Conservation (phyloP, 202 grass and related monocot species). For the Musa balbisiana region DNA sequence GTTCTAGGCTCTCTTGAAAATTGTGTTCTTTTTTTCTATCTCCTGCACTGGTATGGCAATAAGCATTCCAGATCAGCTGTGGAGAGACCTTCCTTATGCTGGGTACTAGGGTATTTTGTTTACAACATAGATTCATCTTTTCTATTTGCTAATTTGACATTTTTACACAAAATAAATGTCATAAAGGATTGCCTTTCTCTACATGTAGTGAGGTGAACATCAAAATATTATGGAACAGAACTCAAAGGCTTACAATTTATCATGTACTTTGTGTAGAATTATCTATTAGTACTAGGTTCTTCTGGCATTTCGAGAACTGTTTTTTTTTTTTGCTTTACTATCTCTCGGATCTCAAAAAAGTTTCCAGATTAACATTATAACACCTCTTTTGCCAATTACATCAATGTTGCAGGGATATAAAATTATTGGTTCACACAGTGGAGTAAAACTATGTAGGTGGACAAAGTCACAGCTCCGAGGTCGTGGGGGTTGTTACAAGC, state of each 20-base stretch:
- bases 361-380: conserved; percentile 1
- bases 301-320: not conserved
- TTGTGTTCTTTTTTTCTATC: conserved; percentile 2
- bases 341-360: not conserved
- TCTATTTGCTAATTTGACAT: not conserved
- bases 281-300: no score
- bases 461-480: conserved; percentile 93
- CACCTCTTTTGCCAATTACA: conserved; percentile 10
- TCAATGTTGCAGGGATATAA: conserved; percentile 74
- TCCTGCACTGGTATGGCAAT: not conserved
- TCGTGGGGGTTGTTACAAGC: conserved; percentile 93
- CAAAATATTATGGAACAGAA: not conserved
- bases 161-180: not conserved
- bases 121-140: not conserved
- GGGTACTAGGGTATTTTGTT: not conserved
- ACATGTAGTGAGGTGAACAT: not conserved
- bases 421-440: conserved; percentile 96
- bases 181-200: not conserved
- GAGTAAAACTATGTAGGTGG: conserved; percentile 99
- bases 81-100: not conserved
- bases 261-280: not conserved
- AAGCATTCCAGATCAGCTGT: not conserved
- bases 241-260: not conserved
- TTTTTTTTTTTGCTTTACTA: not conserved
- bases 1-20: not conserved